Evolutionary conservation across 257 asterid genomes (phyloP), one percentile per base, ranked within the genome.

Genomic region (Anisodus acutangulus): DNA sequence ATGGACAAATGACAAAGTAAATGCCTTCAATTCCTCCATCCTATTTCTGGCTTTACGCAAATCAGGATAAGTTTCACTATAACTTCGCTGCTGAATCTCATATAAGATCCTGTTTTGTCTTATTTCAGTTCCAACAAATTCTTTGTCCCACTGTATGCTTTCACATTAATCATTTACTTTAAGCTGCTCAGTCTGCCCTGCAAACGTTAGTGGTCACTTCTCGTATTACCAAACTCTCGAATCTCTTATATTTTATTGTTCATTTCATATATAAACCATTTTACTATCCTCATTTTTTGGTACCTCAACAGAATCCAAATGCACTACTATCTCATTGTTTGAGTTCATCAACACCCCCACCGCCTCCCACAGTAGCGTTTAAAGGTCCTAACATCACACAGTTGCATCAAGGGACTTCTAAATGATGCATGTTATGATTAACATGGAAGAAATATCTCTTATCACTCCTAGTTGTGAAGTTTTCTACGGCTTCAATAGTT

Each of bases 1-100:
- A 51, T 2, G 5, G 60, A 49, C 45, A 76, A 76, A 76, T 76
- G 63, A 51, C 63, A 62, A 51, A 58, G 82, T 78, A 51, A 78
- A 78, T 78, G 82, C 26, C 82, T 78, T 78, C 31, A 54, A 78
- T 78, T 51, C 49, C 82, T 78, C 51, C 64, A 78, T 78, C 22
- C 49, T 53, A 78, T 78, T 54, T 53, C 19, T 39, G n/a, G 22
- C 47, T 53, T 53, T 54, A 78, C n/a, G 43, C 12, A 54, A 31
- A 53, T 53, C 82, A 78, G 58, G 31, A 78, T 8, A 53, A 53
- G 45, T 51, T 76, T 78, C 82, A 78, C 49, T 3, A 78, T 51
- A 15, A 26, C 43, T 31, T 15, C 53, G 82, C 51, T 54, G 47
- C 49, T 53, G 22, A 76, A 51, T 76, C 47, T 26, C 64, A 53